Conservation (phyloP, 225 moss, liverwort and hornwort species). For the Antitrichia curtipendula region DNA sequence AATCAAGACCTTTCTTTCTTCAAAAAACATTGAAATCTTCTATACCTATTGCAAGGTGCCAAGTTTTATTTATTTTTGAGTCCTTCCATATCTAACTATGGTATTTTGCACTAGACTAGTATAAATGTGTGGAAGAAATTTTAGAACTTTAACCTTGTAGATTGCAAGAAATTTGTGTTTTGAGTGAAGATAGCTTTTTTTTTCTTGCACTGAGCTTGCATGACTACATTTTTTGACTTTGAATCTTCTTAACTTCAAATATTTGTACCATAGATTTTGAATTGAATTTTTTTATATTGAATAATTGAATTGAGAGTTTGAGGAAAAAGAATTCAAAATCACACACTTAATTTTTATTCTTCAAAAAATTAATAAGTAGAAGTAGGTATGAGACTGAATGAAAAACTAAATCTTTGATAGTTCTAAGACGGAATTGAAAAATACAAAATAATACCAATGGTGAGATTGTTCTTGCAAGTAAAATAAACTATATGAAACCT, state of each 20-base stretch:
- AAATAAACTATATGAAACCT: not conserved
- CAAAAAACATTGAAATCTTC: not conserved
- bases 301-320: not conserved
- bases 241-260: not conserved
- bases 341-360: not conserved
- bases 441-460: rapidly evolving
- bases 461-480: rapidly evolving
- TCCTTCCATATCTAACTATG: not conserved
- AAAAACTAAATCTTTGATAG: not conserved
- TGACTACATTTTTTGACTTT: not conserved
- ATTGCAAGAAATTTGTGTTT: not conserved
- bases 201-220: not conserved
- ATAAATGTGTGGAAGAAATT: not conserved
- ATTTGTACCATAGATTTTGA: not conserved
- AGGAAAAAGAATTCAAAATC: not conserved
- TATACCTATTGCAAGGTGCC: not conserved
- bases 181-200: not conserved
- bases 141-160: not conserved
- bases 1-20: not conserved
- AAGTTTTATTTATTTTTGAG: no score
- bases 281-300: not conserved
- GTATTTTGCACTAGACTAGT: not conserved
- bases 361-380: not conserved
- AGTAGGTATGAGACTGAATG: not conserved
- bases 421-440: not conserved